These are phyloP conservation scores for Pharnaceum exiguum DNA, from an alignment of 148 eudicot species.

Conservation along the genomic window DNA sequence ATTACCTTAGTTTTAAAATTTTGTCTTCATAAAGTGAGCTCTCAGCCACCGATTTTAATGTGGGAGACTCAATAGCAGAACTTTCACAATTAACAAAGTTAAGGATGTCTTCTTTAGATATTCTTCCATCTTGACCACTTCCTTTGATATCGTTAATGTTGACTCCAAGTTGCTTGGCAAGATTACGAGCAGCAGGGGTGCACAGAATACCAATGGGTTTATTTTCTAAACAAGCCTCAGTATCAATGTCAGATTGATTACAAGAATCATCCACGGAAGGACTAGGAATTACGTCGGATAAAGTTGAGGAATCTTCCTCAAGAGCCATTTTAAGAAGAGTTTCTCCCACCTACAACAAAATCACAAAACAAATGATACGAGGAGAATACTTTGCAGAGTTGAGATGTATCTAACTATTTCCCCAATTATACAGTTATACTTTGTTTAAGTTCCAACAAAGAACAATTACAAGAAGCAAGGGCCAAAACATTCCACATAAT, in stretches of 20 bases:
- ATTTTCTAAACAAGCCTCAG: too few species aligned
- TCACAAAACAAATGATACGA: not conserved
- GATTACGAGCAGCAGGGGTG: conserved; percentile 80
- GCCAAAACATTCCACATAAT: too few species aligned
- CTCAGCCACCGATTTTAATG: conserved; percentile 20
- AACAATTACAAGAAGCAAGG: too few species aligned
- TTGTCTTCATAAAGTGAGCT: conserved; percentile 48
- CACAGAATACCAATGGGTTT: conserved; percentile 43
- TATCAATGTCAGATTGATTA: conserved; percentile 22
- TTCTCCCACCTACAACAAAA: conserved; percentile 85
- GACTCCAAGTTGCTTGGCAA: conserved; percentile 74
- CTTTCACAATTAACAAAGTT: conserved; percentile 50
- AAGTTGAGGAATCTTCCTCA: conserved; percentile 31
- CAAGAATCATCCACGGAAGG: conserved; percentile 15
- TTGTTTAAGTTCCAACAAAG: too few species aligned
- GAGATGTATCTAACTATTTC: too few species aligned
- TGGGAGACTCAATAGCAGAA: conserved; percentile 23
- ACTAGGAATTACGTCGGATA: conserved; percentile 26
- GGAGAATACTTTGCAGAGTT: not conserved
- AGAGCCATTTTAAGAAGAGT: conserved; percentile 68
- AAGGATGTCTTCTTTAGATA: conserved; percentile 71
- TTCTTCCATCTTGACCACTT: conserved; percentile 76
- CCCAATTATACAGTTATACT: too few species aligned
- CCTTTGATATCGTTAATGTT: conserved; percentile 59
- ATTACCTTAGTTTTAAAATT: conserved; percentile 64